Percentiles rank a stretch among this genome's conserved stretches.
Evolutionary conservation across 257 asterid genomes (phyloP).

Genomic region (Solanum dulcamara): DNA sequence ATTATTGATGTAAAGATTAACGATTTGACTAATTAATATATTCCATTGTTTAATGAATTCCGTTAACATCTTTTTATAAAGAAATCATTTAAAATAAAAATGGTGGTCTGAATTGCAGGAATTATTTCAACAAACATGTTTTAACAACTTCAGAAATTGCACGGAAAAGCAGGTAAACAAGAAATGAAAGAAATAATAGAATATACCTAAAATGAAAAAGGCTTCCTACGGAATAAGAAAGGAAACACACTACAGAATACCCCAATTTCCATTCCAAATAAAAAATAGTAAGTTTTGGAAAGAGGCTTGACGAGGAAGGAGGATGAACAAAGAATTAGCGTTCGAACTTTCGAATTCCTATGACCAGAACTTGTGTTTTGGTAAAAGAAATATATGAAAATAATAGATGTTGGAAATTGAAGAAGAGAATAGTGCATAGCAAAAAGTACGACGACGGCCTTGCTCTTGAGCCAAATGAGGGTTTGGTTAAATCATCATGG

Average conservation of each 20-base stretch:
- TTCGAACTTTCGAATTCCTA: neutral
- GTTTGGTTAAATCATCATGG: neutral
- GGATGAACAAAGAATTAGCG: neutral
- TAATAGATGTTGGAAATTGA: neutral
- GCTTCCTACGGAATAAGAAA: neutral
- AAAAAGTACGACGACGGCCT: neutral
- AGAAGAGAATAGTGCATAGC: neutral
- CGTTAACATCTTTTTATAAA: neutral
- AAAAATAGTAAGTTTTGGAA: neutral
- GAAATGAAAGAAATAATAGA: neutral
- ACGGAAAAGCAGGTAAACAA: neutral
- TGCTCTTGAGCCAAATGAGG: neutral
- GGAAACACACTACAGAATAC: neutral
- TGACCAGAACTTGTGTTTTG: neutral
- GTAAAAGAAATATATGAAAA: neutral
- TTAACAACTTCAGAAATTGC: neutral
- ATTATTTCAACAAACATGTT: neutral
- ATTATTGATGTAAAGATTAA: neutral
- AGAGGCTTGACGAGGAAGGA: neutral
- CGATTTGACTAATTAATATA: neutral
- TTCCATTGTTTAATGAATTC: neutral
- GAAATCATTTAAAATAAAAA: neutral
- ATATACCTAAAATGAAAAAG: neutral
- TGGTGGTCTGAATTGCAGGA: neutral
- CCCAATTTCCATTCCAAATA: neutral